Evolutionary conservation across 164 flowering plant species (phyloP), one percentile per base, ranked within the genome.

Genomic region (Umbellularia californica): DNA sequence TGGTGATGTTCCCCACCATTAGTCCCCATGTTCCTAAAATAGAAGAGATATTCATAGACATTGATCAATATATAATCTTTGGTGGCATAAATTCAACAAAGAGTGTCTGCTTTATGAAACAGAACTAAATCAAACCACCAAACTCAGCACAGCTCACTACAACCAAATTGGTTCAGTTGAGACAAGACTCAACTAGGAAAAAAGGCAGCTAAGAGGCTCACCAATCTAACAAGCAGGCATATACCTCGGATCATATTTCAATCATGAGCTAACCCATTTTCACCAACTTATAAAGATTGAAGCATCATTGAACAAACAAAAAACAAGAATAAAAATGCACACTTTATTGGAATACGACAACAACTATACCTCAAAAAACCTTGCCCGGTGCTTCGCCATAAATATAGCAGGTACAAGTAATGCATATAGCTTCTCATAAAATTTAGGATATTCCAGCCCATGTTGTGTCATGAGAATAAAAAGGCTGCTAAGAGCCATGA

Each of bases 401-500:
- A 95, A 95, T 25, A 91, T 78, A 60, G 99, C 89, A 72, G 99
- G 99, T 33, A 76, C 84, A 77, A 93, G 70, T 55, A 95, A 81
- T 3, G 84, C 91, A 83, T 93, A 95, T 23, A 95, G 97, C 79
- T 93, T 95, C 76, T 88, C 90, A 82, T 95, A 95, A 80, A 95
- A 93, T 76, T 92, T 88, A 33, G 97, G 93, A 77, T 95, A 95
- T 76, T 95, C 99, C 27, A 93, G 81, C 68, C 97, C 97, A 88
- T 93, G 87, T 77, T 93, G 82, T 47, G 92, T 93, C 94, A 95
- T 95, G 58, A 95, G 97, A 80, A 95, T 72, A 79, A 68, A 94
- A 70, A 95, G 89, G 75, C 99, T 83, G 84, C 95, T 92, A 11
- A 95, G 97, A 65, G 99, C 93, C 98, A 95, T 95, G 65, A 95